Percentiles rank a stretch among this genome's conserved stretches.
Conservation (phyloP, 1,284 basidiomycete genomes). For the Ganoderma sinense region DNA sequence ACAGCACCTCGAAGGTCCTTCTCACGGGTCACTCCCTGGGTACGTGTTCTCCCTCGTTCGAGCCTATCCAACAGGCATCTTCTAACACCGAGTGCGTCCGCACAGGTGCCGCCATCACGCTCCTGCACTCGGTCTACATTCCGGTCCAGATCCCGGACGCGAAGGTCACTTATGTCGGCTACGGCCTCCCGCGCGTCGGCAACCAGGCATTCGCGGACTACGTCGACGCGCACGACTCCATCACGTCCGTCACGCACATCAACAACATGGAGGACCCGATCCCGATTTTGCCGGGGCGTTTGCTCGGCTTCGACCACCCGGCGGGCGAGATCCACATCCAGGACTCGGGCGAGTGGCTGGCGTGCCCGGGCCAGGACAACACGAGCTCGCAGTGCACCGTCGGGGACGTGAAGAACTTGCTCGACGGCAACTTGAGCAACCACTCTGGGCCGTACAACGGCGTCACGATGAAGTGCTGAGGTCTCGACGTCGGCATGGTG, state of each 20-base stretch:
- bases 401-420: slow-evolving; percentile 62
- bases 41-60: slow-evolving; percentile 10
- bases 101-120: slow-evolving; percentile 52
- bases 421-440: slow-evolving; percentile 48
- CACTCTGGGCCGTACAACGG: slow-evolving; percentile 70
- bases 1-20: slow-evolving; percentile 42
- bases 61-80: neutral
- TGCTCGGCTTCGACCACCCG: slow-evolving; percentile 62
- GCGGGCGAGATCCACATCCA: slow-evolving; percentile 67
- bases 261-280: slow-evolving; percentile 41
- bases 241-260: slow-evolving; percentile 46
- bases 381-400: slow-evolving; percentile 55
- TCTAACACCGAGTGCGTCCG: neutral
- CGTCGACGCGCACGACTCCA: slow-evolving; percentile 51
- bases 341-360: slow-evolving; percentile 53
- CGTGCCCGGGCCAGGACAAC: slow-evolving; percentile 65
- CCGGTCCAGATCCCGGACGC: slow-evolving; percentile 51
- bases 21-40: slow-evolving; percentile 51
- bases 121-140: slow-evolving; percentile 57
- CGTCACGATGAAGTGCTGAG: slow-evolving; percentile 57
- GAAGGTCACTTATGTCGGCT: slow-evolving; percentile 49
- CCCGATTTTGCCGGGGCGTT: slow-evolving; percentile 50
- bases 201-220: slow-evolving; percentile 65
- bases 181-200: slow-evolving; percentile 68
- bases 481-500: neutral